Evolutionary conservation across 345 rosid species (phyloP), one percentile per base, ranked within the genome.

Genomic region (Bruguiera sexangula): DNA sequence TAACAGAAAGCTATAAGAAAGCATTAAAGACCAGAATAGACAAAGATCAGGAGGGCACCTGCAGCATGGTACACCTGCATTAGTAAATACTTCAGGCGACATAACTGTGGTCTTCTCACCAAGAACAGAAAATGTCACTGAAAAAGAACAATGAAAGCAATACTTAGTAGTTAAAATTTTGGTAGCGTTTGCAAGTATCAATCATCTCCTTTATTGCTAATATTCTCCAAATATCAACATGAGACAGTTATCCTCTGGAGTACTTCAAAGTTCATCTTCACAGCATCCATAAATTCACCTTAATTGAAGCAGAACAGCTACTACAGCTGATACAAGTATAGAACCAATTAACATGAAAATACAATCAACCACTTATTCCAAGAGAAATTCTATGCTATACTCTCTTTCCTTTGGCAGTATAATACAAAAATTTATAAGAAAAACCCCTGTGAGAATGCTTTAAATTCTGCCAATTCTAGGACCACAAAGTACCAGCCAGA

Each of bases 51-150:
- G 65, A 67, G 54, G 30, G 79, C 73, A 85, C 99, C 99, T 88
- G 96, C 99, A 95, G 82, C 99, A 95, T 19, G 99, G 99, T 75
- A 95, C 85, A 31, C 99, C 99, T 13, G 94, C 96, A 69, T 77
- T 76, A 60, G 85, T 77, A 81, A 95, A 88, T 75, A 95, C 96
- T 88, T 95, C 97, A 29, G 99, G 99, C 52, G 99, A 92, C 87
- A 95, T 88, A 59, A 95, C 89, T 20, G 99, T 95, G 31, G 97
- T 95, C 85, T 95, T 95, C 88, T 95, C 93, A 66, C 99, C 99
- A 58, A 95, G 99, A 63, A 87, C 80, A 66, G 86, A 78, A 82
- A 95, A 89, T 52, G 96, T 89, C 75, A 89, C 99, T 95, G 83
- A 67, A 3, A 43, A 43, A 74, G 78, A 54, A 60, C 26, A 69